phyloP scores from a whole-genome alignment of 306 rosid species.

The Pterocarpus macrocarpus region DNA sequence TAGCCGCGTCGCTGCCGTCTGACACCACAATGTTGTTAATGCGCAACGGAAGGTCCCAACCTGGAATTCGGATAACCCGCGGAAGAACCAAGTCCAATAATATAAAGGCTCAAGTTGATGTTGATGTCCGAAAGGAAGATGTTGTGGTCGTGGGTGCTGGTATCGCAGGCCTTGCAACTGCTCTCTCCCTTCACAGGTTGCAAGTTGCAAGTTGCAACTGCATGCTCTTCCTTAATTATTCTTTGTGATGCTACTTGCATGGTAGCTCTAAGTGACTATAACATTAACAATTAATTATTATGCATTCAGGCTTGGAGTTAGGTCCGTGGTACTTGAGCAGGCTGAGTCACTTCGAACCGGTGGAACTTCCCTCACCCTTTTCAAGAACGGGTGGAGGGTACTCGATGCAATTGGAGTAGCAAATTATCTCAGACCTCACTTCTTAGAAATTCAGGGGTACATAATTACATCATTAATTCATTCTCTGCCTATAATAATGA shows the following conservation, averaged over 20 bases:
- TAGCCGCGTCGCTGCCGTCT: constrained; percentile 3
- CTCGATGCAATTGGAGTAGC: constrained; percentile 94
- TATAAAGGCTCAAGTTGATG: constrained; percentile 54
- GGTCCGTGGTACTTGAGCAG: constrained; percentile 57
- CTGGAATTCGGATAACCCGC: constrained; percentile 8
- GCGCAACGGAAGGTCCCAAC: constrained; percentile 26
- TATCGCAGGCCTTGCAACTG: constrained; percentile 82
- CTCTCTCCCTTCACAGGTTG: constrained; percentile 77
- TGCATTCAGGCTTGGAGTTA: constrained; percentile 71
- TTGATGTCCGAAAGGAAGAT: constrained; percentile 52
- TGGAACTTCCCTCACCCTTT: constrained; percentile 93
- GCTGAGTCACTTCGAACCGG: constrained; percentile 56
- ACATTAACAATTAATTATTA: too few species aligned
- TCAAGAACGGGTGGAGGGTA: constrained; percentile 90
- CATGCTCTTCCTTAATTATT: too few species aligned
- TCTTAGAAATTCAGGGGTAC: constrained; percentile 87
- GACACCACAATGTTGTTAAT: constrained; percentile 17
- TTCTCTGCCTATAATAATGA: too few species aligned
- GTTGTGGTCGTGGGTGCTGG: constrained; percentile 78
- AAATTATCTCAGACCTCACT: constrained; percentile 72
- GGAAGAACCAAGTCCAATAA: constrained; percentile 40
- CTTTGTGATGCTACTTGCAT: too few species aligned
- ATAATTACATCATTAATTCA: too few species aligned
- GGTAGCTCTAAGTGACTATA: too few species aligned
- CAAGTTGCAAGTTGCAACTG: too few species aligned